Conservation (phyloP, 225 moss, liverwort and hornwort species). For the Antitrichia curtipendula region DNA sequence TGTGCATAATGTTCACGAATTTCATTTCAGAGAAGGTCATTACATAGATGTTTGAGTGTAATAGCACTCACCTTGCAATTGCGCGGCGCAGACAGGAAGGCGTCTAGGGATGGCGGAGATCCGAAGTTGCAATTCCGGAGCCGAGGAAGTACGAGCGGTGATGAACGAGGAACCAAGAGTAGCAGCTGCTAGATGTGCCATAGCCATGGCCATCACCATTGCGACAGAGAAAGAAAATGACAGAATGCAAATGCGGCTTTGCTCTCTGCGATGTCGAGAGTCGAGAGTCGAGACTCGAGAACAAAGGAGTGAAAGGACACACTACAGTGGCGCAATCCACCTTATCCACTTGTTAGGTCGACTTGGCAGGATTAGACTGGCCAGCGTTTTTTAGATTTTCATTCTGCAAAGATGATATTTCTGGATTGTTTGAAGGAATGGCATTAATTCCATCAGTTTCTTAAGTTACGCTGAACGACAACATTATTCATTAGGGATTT, state of each 20-base stretch:
- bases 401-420: neutral
- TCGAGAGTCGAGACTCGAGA: neutral
- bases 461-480: neutral
- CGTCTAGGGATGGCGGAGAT: neutral
- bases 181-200: neutral
- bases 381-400: neutral
- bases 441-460: neutral
- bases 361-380: neutral
- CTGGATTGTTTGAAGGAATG: neutral
- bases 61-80: slow-evolving; percentile 18
- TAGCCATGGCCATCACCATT: slow-evolving; percentile 2
- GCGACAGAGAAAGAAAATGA: neutral
- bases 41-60: neutral
- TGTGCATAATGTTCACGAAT: neutral
- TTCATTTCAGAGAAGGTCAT: neutral
- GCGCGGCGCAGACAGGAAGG: slow-evolving; percentile 1
- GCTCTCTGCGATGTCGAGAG: neutral
- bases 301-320: neutral
- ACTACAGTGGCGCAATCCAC: neutral
- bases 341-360: slow-evolving; percentile 15
- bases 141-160: neutral
- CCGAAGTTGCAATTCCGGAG: neutral
- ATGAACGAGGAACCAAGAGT: slow-evolving; percentile 4
- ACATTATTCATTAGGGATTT: neutral
- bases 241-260: neutral